Conservation (phyloP, 345 rosid species). For the Acer negundo region DNA sequence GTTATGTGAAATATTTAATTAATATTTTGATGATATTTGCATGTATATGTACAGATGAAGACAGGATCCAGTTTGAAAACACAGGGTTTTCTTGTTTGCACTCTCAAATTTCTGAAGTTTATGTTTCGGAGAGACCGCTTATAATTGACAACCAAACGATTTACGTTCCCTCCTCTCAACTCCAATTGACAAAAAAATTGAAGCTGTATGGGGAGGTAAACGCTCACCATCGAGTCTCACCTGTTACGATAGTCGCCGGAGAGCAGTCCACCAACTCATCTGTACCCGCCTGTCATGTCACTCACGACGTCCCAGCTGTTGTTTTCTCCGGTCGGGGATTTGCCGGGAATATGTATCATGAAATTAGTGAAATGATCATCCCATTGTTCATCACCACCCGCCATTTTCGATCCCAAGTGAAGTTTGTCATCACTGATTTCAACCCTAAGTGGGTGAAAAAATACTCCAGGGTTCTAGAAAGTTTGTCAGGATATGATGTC, state of each 20-base stretch:
- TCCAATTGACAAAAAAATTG: background rate
- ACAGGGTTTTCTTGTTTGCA: constrained; percentile 34
- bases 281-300: constrained; percentile 29
- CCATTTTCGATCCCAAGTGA: constrained; percentile 31
- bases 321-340: constrained; percentile 46
- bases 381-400: constrained; percentile 45
- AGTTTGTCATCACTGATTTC: constrained; percentile 38
- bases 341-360: constrained; percentile 44
- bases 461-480: constrained; percentile 24
- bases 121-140: constrained; percentile 28
- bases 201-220: constrained; percentile 34
- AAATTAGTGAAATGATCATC: constrained; percentile 44
- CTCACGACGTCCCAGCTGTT: constrained; percentile 33
- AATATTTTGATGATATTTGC: background rate
- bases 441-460: constrained; percentile 39
- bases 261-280: background rate
- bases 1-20: background rate
- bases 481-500: constrained; percentile 27
- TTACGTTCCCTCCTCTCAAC: constrained; percentile 21
- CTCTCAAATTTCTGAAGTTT: constrained; percentile 26
- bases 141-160: constrained; percentile 25
- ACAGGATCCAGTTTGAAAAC: constrained; percentile 23
- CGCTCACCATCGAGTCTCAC: constrained; percentile 26
- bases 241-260: constrained; percentile 28
- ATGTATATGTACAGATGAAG: constrained; percentile 25